A percentile compares a stretch with the other conserved stretches of the same genome.
These are phyloP conservation scores for Yueomyces sinensis DNA, from an alignment of 805 yeast genomes.

Conservation along the genomic window DNA sequence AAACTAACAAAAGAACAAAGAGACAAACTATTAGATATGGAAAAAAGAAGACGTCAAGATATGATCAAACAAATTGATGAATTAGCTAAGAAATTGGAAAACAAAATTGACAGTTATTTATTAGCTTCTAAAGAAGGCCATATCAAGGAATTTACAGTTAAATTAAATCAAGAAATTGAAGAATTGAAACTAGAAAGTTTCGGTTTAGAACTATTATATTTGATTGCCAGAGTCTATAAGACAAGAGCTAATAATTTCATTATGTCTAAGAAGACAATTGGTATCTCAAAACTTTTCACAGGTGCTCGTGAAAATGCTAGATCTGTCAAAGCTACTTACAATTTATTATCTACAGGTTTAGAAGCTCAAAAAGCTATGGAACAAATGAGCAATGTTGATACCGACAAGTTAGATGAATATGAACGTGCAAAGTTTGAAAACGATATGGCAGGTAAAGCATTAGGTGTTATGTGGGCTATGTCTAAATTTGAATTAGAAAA, in stretches of 20 bases:
- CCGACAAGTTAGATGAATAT: constrained; percentile 41
- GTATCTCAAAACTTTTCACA: constrained; percentile 74
- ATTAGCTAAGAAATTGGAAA: constrained; percentile 34
- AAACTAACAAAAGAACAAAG: constrained; percentile 29
- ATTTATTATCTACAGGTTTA: constrained; percentile 67
- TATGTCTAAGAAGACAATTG: constrained; percentile 68
- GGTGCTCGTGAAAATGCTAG: constrained; percentile 75
- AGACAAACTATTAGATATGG: constrained; percentile 37
- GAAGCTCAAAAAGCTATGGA: constrained; percentile 77
- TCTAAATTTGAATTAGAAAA: constrained; percentile 76
- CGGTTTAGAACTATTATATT: constrained; percentile 75
- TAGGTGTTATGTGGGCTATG: constrained; percentile 93
- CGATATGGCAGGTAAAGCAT: constrained; percentile 70
- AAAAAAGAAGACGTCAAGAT: constrained; percentile 40
- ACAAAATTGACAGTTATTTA: constrained; percentile 32
- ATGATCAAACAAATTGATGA: constrained; percentile 37
- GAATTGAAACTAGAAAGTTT: constrained; percentile 88
- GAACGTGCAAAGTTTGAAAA: constrained; percentile 70
- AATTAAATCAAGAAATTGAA: constrained; percentile 51
- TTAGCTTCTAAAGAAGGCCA: constrained; percentile 36
- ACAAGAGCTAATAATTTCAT: constrained; percentile 63
- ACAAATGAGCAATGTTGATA: constrained; percentile 60
- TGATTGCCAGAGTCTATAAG: constrained; percentile 70
- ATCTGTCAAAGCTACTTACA: constrained; percentile 71
- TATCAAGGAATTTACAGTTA: constrained; percentile 33